Conservation (phyloP, 257 asterid species). For the Plectranthus barbatus region DNA sequence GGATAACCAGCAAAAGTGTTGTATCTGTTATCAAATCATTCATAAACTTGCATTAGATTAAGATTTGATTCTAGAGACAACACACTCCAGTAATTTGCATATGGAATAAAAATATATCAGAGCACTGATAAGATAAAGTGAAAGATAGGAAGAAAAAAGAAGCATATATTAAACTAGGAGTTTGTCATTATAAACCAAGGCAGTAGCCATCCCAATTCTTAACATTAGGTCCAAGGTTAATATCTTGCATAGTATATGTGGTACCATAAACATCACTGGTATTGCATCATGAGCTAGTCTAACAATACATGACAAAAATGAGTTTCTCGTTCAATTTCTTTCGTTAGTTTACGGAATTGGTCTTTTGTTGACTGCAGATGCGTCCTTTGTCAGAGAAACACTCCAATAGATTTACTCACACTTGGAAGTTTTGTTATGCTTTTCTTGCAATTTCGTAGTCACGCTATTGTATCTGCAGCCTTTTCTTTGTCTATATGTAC, state of each 20-base stretch:
- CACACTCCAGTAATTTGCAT: neutral
- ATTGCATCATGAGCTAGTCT: conserved; percentile 3
- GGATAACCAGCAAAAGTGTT: conserved; percentile 84
- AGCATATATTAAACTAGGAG: neutral
- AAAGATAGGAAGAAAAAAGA: neutral
- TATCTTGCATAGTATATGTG: neutral
- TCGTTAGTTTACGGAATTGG: too few species aligned
- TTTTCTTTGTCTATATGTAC: neutral
- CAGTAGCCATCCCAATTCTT: conserved; percentile 1
- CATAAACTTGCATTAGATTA: conserved; percentile 3
- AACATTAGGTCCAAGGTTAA: neutral
- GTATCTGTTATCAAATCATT: conserved; percentile 43
- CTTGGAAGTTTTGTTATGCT: neutral
- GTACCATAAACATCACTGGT: neutral
- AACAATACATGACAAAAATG: neutral
- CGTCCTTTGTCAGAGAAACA: neutral
- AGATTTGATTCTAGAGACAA: conserved; percentile 6
- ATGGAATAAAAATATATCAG: conserved; percentile 1
- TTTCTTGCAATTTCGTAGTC: conserved; percentile 1
- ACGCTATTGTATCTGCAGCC: neutral
- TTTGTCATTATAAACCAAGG: neutral
- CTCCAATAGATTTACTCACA: neutral
- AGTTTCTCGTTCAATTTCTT: too few species aligned
- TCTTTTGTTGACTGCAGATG: neutral
- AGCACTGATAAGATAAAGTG: neutral